A percentile compares a stretch with the other conserved stretches of the same genome.
Conservation (phyloP, 2,329 filamentous ascomycete genomes). For the Lachnellula arida region DNA sequence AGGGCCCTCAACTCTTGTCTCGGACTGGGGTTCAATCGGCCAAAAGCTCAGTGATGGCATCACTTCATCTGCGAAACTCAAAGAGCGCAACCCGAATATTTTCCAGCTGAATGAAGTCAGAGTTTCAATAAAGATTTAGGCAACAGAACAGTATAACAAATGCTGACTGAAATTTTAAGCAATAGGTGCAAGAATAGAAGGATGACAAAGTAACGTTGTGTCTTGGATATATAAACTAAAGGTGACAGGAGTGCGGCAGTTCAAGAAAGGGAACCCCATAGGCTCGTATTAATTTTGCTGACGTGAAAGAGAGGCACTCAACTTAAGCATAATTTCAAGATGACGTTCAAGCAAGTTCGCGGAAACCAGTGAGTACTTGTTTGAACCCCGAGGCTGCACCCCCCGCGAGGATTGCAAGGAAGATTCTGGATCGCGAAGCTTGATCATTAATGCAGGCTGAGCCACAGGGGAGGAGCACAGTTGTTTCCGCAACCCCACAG, state of each 20-base stretch:
- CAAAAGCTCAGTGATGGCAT: too few relatives aligned
- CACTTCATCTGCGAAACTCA: too few relatives aligned
- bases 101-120: background rate
- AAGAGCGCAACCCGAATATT: too few relatives aligned
- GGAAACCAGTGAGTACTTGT: slow-evolving; percentile 11
- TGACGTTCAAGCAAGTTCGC: slow-evolving; percentile 1
- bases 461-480: slow-evolving; percentile 2
- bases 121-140: background rate
- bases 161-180: background rate
- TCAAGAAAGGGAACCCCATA: background rate
- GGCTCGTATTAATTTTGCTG: slow-evolving; percentile 1
- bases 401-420: slow-evolving; percentile 1
- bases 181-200: background rate
- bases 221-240: background rate
- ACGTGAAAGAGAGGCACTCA: background rate
- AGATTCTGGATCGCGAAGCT: background rate
- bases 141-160: background rate
- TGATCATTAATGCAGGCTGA: slow-evolving; percentile 8
- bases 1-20: too few relatives aligned
- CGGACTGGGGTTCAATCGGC: too few relatives aligned
- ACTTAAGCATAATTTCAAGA: slow-evolving; percentile 18
- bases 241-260: background rate
- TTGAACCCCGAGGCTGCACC: slow-evolving; percentile 1
- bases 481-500: slow-evolving; percentile 10
- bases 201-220: background rate